Base-by-base conservation (phyloP, 768 basidiomycete species). In the Clavulina sp. region DNA sequence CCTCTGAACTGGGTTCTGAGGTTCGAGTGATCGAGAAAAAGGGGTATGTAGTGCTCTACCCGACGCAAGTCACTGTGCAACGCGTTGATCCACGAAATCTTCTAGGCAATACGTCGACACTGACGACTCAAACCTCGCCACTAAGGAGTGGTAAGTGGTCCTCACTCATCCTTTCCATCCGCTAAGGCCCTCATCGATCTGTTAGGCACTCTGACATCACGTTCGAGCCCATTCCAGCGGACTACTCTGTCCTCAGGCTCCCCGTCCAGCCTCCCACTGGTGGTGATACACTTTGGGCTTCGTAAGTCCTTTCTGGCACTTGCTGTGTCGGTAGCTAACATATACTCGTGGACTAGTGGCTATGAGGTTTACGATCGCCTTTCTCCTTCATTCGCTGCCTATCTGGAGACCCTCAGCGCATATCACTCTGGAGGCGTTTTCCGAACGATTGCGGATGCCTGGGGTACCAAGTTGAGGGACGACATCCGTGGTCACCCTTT, bases 351-450 rank as follows among this genome's bases (percentile, higher is more conserved):
- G 9, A 9, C 28, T 4, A 63, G 63, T 52, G 74, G 68, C 2
- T 80, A 78, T 56, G 77, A 77, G 59, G 77, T 75, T 5, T 81
- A 80, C 62, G 76, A 78, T 60, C 66, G 73, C 16, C 70, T 81
- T 23, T 78, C 77, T 1, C 75, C 75, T 38, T 38, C 26, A 9
- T 16, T 1, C 26, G 43, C 26, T 5, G 66, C 71, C 3, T 70
- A 57, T 19, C 5, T 63, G 80, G 13, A 75, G 73, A 1, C 78
- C 78, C 0, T 60, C 71, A 1, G 77, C 80, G 34, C n/a, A n/a
- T n/a, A n/a, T n/a, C n/a, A n/a, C n/a, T n/a, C n/a, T n/a, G n/a
- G n/a, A n/a, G n/a, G n/a, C n/a, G n/a, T n/a, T n/a, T n/a, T n/a
- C n/a, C n/a, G n/a, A n/a, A n/a, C n/a, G n/a, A n/a, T n/a, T n/a